Base-by-base conservation (phyloP, 306 rosid species). In the Ziziphus jujuba region DNA sequence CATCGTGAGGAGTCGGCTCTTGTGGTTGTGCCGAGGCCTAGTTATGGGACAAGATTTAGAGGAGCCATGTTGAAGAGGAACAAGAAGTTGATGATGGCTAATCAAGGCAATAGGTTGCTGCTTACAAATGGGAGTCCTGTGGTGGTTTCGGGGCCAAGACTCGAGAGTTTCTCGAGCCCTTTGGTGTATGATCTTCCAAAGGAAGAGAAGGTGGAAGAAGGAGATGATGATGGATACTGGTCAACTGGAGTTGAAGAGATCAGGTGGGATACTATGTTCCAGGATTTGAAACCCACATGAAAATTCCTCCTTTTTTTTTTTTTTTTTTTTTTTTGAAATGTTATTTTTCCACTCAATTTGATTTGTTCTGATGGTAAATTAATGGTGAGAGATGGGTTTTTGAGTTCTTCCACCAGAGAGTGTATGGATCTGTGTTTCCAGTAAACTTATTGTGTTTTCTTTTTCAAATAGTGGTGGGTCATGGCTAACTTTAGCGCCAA, bases 201-300 rank as follows among this genome's bases (percentile, higher is more conserved):
- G 66, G 82, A 80, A 47, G 83, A 61, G 62, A 82, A 69, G 80
- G 62, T 31, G 61, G 69, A 67, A 2, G 78, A 9, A 6, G 79
- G 15, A 9, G 55, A 78, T 40, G 81, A 77, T 33, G 88, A 87
- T 63, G 89, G 87, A 56, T 83, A 87, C 66, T 87, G 91, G 96
- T 80, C 81, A 16, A 84, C 81, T 49, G 89, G 87, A 25, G 83
- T 84, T 76, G 89, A 90, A 84, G 91, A 87, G 74, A 84, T 92
- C 79, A 90, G 87, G 86, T 90, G 97, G 97, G 95, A 87, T 79
- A 61, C 93, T 20, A 72, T 92, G 98, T 92, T 92, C 63, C 91
- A 90, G 61, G 87, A 92, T 79, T 86, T 92, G 69, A 87, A 83
- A 86, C 97, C 97, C 65, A 92, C 93, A 56, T 92, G 70, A 84